These are phyloP conservation scores for Fomitopsis pulvina DNA, from an alignment of 768 basidiomycete species.

Conservation along the genomic window DNA sequence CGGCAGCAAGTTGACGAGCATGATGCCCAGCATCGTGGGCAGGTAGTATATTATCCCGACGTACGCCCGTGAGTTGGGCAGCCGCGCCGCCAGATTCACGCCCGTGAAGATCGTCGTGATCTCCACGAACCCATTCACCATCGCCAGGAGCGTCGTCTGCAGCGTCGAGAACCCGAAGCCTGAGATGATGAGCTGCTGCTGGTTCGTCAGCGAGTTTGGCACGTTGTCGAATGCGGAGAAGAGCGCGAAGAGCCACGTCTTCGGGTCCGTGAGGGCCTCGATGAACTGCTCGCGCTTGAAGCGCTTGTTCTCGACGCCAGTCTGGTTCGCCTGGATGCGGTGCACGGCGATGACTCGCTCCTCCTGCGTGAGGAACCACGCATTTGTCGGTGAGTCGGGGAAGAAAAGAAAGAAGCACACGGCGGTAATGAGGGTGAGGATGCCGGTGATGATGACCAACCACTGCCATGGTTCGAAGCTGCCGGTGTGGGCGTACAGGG, in stretches of 20 bases:
- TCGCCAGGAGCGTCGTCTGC: constrained; percentile 64
- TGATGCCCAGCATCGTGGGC: constrained; percentile 56
- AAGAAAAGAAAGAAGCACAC: constrained; percentile 43
- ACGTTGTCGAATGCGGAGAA: constrained; percentile 56
- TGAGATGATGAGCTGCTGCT: constrained; percentile 55
- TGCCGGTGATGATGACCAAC: constrained; percentile 62
- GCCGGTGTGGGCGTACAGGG: constrained; percentile 49
- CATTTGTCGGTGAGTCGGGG: constrained; percentile 68
- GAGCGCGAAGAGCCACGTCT: constrained; percentile 73
- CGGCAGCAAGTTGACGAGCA: constrained; percentile 61
- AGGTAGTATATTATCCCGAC: constrained; percentile 52
- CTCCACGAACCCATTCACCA: constrained; percentile 58
- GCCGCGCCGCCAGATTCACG: constrained; percentile 47
- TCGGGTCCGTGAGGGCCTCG: constrained; percentile 61
- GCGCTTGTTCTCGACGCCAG: constrained; percentile 74
- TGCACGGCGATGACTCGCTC: constrained; percentile 57
- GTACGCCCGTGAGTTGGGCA: constrained; percentile 55
- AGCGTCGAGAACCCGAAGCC: constrained; percentile 59
- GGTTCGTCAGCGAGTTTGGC: constrained; percentile 66
- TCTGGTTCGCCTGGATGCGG: constrained; percentile 64
- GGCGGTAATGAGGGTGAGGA: constrained; percentile 47
- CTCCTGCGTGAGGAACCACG: constrained; percentile 65
- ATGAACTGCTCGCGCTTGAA: constrained; percentile 80
- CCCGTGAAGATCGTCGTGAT: constrained; percentile 68
- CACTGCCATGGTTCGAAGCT: constrained; percentile 71